phyloP scores from a whole-genome alignment of 139 green algal genomes.

The Micractinium sp. region DNA sequence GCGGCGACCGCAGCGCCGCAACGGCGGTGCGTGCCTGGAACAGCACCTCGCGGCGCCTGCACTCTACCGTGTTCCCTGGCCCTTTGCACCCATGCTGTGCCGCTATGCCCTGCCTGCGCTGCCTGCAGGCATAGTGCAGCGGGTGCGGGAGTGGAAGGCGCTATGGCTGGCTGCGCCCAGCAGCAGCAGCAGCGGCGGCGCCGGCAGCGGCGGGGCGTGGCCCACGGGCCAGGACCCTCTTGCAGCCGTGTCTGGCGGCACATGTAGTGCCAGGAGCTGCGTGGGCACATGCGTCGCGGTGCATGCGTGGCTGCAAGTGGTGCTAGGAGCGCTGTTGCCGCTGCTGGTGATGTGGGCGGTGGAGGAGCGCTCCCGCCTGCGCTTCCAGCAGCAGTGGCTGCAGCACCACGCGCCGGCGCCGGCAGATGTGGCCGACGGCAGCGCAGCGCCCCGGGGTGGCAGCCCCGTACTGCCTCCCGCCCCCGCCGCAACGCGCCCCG shows the following conservation, averaged over 20 bases:
- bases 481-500: not conserved
- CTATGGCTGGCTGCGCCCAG: not conserved
- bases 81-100: not conserved
- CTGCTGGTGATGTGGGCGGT: constrained; percentile 7
- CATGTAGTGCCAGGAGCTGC: not conserved
- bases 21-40: too few species aligned
- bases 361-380: not conserved
- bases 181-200: not conserved
- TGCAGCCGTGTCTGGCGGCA: not conserved
- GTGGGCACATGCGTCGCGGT: not conserved
- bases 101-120: not conserved
- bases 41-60: not conserved
- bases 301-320: constrained; percentile 12
- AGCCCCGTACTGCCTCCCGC: not conserved
- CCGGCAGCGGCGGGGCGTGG: not conserved
- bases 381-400: constrained; percentile 16
- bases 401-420: not conserved
- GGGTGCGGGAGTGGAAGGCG: not conserved
- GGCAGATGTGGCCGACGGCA: not conserved
- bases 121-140: not conserved
- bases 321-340: constrained; percentile 10
- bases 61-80: too few species aligned
- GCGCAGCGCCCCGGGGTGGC: not conserved
- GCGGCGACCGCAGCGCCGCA: too few species aligned
- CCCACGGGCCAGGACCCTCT: not conserved